Conservation (phyloP, 1,284 basidiomycete species). For the Entoloma clypeatum region DNA sequence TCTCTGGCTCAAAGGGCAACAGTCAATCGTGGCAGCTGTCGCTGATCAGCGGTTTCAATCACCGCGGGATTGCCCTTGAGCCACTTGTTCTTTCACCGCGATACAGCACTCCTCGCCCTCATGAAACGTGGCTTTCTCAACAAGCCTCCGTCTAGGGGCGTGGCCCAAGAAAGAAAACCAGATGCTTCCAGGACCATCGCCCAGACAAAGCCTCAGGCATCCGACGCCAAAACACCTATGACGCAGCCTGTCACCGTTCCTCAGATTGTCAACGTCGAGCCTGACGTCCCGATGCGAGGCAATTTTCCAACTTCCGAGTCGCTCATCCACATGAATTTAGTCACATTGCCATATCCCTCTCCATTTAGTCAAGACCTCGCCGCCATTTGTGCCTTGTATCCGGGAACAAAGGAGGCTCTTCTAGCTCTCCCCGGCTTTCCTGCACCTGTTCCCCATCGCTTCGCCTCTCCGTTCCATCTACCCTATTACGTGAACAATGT, state of each 20-base stretch:
- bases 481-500: not conserved
- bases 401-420: slow-evolving; percentile 6
- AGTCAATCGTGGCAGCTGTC: no score
- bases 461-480: not conserved
- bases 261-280: not conserved
- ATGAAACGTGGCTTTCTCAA: slow-evolving; percentile 19
- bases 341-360: not conserved
- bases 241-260: no score
- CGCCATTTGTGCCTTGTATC: slow-evolving; percentile 8
- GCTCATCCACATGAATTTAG: not conserved
- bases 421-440: slow-evolving; percentile 7
- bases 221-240: no score
- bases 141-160: not conserved
- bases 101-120: not conserved
- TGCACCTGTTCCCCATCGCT: not conserved
- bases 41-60: not conserved
- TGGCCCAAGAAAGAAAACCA: not conserved
- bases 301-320: no score
- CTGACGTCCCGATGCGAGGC: not conserved
- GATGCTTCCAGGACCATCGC: not conserved
- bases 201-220: not conserved
- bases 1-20: no score
- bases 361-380: not conserved
- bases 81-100: not conserved
- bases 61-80: no score